Conservation (phyloP, 2,329 filamentous ascomycete species). For the Aureobasidium leucospermi region DNA sequence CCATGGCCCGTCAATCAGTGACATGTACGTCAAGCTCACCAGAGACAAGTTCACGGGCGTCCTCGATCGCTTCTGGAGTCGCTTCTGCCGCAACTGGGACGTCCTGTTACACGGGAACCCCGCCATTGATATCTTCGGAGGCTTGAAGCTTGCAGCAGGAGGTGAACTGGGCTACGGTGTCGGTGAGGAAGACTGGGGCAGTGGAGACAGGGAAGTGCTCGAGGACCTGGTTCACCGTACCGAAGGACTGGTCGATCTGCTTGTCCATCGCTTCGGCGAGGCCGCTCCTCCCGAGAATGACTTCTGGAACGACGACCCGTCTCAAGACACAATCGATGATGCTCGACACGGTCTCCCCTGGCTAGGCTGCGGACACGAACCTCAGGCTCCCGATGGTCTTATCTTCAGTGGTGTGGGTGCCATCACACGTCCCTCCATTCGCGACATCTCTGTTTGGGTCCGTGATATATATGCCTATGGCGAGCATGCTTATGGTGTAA, state of each 20-base stretch:
- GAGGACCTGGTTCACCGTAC: slow-evolving; percentile 77
- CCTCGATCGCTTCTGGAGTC: slow-evolving; percentile 75
- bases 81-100: slow-evolving; percentile 65
- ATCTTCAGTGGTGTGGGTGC: slow-evolving; percentile 77
- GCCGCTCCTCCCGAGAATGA: slow-evolving; percentile 24
- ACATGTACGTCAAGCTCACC: slow-evolving; percentile 58
- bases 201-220: slow-evolving; percentile 84
- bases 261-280: slow-evolving; percentile 80
- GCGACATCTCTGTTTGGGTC: slow-evolving; percentile 75
- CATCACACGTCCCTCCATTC: slow-evolving; percentile 62
- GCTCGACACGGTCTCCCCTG: slow-evolving; percentile 41
- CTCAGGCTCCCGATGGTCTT: slow-evolving; percentile 68
- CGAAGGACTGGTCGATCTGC: slow-evolving; percentile 77
- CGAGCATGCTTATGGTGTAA: slow-evolving; percentile 74
- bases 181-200: slow-evolving; percentile 90
- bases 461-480: slow-evolving; percentile 81
- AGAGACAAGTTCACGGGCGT: slow-evolving; percentile 64
- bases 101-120: slow-evolving; percentile 88
- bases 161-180: slow-evolving; percentile 91
- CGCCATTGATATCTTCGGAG: slow-evolving; percentile 67
- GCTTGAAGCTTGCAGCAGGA: slow-evolving; percentile 79
- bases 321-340: slow-evolving; percentile 17
- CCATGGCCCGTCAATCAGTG: slow-evolving; percentile 67
- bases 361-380: slow-evolving; percentile 65
- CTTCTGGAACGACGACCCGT: slow-evolving; percentile 11